Base-by-base conservation (phyloP, 768 basidiomycete genomes). In the Rubroboletus satanas region DNA sequence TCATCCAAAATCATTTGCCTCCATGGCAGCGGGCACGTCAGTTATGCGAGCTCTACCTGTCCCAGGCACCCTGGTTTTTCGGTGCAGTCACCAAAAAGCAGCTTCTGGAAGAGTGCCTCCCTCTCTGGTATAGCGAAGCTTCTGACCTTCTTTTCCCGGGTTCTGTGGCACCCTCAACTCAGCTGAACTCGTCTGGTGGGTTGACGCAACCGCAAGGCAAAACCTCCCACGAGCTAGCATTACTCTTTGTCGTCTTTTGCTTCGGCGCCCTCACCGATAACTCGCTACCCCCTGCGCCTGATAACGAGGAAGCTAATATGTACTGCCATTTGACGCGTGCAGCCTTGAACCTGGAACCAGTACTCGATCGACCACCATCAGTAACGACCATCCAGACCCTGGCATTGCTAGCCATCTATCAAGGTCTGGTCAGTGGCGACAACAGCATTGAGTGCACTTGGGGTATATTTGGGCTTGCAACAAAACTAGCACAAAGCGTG, bases 41-140 rank as follows among this genome's bases (percentile, higher is more conserved):
- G 32, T 75, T 90, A 33, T 79, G 78, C 60, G 78, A 83, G n/a
- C 74, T 87, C 12, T 90, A 90, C 67, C 77, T 89, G 38, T 83
- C 84, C n/a, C 83, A 87, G 62, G 85, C 87, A 3, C 84, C 85
- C 0, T 90, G 88, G 88, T 88, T 89, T 65, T 88, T 87, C 54
- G 84, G 87, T 21, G 83, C 87, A 2, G 81, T 90, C 36, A 83
- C 83, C 3, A 74, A 76, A 42, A 74, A 73, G 15, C 87, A 90
- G 57, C 69, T 87, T 9, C 68, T 80, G n/a, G 82, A 86, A 52
- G 84, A 87, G 55, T 69, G 82, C 17, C 71, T 87, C n/a, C 85
- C 85, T 15, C 60, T 80, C 41, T 87, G 83, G 82, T 88, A 85
- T 55, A 68, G 67, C n/a, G 83, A 80, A 58, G 80, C 79, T 4